phyloP scores from a whole-genome alignment of 2,329 filamentous ascomycete genomes.

The Colletotrichum somersetense region DNA sequence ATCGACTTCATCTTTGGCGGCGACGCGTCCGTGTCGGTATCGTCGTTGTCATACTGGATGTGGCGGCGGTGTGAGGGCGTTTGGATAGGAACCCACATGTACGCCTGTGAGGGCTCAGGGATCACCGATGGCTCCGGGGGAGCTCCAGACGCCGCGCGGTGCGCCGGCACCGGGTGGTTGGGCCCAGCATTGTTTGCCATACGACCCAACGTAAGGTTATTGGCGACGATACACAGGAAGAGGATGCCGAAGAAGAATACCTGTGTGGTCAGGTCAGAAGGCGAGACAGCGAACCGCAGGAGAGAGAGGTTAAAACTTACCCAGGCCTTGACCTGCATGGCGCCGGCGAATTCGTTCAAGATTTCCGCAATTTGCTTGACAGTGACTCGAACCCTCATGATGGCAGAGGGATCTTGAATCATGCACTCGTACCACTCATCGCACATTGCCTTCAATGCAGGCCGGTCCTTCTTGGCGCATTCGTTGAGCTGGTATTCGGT shows the following conservation, averaged over 20 bases:
- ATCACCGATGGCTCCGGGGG: conserved; percentile 44
- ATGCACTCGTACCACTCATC: conserved; percentile 89
- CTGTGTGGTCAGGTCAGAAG: conserved; percentile 48
- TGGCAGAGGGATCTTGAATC: conserved; percentile 81
- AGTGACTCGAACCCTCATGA: conserved; percentile 84
- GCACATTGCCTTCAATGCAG: conserved; percentile 80
- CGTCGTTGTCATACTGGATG: conserved; percentile 56
- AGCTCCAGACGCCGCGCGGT: conserved; percentile 44
- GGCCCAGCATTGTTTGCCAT: conserved; percentile 47
- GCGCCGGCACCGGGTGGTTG: conserved; percentile 45
- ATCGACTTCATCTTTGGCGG: conserved; percentile 58
- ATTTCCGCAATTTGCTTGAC: conserved; percentile 92
- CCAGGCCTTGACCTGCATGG: conserved; percentile 85
- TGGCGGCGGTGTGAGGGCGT: conserved; percentile 61
- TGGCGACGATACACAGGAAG: conserved; percentile 62
- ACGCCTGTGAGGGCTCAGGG: conserved; percentile 55
- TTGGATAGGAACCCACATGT: conserved; percentile 65
- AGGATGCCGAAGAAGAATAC: conserved; percentile 65
- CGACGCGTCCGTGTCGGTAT: conserved; percentile 64
- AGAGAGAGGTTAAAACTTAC: conserved; percentile 52
- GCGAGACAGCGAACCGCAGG: not conserved
- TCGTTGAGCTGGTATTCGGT: conserved; percentile 81
- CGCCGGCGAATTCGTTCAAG: conserved; percentile 92
- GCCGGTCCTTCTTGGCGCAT: conserved; percentile 75
- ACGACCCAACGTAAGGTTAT: conserved; percentile 62